phyloP scores from a whole-genome alignment of 805 yeast species.

The Pichia ethanolica region DNA sequence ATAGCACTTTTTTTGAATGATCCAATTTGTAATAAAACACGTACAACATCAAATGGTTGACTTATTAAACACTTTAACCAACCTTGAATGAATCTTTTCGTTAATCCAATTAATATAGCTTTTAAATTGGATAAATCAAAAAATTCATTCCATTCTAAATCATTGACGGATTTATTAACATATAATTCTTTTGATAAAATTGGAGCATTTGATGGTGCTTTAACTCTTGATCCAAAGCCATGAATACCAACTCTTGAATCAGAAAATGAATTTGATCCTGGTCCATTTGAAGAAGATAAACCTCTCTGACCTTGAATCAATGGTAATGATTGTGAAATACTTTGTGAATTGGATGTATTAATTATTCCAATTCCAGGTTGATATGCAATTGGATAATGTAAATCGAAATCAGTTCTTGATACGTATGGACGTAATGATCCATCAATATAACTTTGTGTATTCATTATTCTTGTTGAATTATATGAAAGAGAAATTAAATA shows the following conservation, averaged over 20 bases:
- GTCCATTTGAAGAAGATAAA: not conserved
- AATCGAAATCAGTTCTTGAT: slow-evolving; percentile 25
- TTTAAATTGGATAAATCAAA: slow-evolving; percentile 51
- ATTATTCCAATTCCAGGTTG: slow-evolving; percentile 29
- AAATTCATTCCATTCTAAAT: slow-evolving; percentile 60
- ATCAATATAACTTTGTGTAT: slow-evolving; percentile 19
- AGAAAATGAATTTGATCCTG: not conserved
- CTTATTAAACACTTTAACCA: slow-evolving; percentile 63
- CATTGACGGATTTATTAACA: slow-evolving; percentile 21
- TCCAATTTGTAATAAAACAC: slow-evolving; percentile 76
- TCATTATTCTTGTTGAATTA: slow-evolving; percentile 11
- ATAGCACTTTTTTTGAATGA: slow-evolving; percentile 34
- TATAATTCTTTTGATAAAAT: not conserved
- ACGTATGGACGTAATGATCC: slow-evolving; percentile 27
- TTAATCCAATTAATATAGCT: slow-evolving; percentile 49
- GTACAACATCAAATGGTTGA: slow-evolving; percentile 84
- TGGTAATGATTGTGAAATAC: slow-evolving; percentile 29
- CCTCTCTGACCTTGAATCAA: slow-evolving; percentile 14
- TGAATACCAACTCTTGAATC: slow-evolving; percentile 7
- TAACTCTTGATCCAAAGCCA: slow-evolving; percentile 15
- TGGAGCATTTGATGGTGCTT: slow-evolving; percentile 33
- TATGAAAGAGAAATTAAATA: too few relatives aligned
- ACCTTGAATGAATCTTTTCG: slow-evolving; percentile 55
- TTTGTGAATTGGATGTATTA: slow-evolving; percentile 27
- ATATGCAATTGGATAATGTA: slow-evolving; percentile 29